These are phyloP conservation scores for Leucogyrophana mollusca DNA, from an alignment of 768 basidiomycete genomes.

Conservation along the genomic window DNA sequence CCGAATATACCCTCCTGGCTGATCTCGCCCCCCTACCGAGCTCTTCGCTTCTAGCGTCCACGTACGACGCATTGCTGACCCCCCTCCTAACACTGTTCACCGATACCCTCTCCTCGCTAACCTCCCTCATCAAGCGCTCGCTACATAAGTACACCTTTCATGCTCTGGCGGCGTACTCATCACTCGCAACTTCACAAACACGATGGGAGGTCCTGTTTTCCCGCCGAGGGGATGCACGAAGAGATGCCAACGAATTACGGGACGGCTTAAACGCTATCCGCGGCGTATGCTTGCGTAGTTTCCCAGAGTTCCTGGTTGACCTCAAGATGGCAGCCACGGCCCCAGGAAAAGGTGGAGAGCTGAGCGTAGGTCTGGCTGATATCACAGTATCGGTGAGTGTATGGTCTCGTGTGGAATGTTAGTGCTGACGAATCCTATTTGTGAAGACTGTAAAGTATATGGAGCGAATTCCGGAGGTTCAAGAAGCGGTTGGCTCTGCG, in stretches of 20 bases:
- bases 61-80: constrained; percentile 59
- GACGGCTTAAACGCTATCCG: constrained; percentile 67
- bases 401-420: not conserved
- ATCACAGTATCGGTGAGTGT: constrained; percentile 51
- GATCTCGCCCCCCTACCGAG: constrained; percentile 63
- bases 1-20: constrained; percentile 63
- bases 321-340: constrained; percentile 60
- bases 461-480: constrained; percentile 67
- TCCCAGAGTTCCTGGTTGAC: constrained; percentile 82
- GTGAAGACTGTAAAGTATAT: constrained; percentile 68
- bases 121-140: constrained; percentile 67
- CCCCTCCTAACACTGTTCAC: constrained; percentile 69
- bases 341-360: constrained; percentile 52
- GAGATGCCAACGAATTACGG: constrained; percentile 64
- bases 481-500: constrained; percentile 62
- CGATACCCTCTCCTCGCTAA: constrained; percentile 61
- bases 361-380: constrained; percentile 64
- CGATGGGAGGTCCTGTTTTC: constrained; percentile 69
- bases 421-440: not conserved
- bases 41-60: constrained; percentile 48
- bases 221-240: constrained; percentile 44
- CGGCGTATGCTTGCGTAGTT: constrained; percentile 73
- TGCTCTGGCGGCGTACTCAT: constrained; percentile 69
- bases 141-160: constrained; percentile 79
- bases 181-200: constrained; percentile 52